Conservation (phyloP, 2,329 filamentous ascomycete genomes). For the Trichoderma sp. region DNA sequence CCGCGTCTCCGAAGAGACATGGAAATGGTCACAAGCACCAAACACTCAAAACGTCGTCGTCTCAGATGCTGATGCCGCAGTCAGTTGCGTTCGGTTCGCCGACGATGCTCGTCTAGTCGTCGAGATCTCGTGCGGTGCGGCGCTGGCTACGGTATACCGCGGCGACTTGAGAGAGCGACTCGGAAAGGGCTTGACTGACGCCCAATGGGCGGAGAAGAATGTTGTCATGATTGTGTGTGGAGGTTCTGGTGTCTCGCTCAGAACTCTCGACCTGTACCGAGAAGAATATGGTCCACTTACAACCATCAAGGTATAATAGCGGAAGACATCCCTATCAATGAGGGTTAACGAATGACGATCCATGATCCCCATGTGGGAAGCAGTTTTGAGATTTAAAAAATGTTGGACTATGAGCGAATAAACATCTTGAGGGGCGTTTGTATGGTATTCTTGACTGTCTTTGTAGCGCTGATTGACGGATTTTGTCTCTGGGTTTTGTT, state of each 20-base stretch:
- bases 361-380: neutral
- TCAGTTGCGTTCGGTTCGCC: conserved; percentile 73
- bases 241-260: conserved; percentile 65
- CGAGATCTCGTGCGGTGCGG: conserved; percentile 83
- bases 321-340: neutral
- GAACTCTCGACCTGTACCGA: conserved; percentile 61
- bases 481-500: fast-evolving
- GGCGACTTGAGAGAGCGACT: conserved; percentile 63
- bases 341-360: neutral
- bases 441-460: neutral
- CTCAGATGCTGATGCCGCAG: conserved; percentile 68
- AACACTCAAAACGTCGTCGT: conserved; percentile 41
- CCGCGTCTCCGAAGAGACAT: conserved; percentile 67
- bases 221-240: conserved; percentile 87
- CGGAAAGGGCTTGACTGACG: conserved; percentile 52
- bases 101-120: conserved; percentile 82
- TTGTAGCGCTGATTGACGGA: neutral
- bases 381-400: neutral
- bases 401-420: neutral
- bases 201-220: conserved; percentile 65
- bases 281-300: conserved; percentile 43
- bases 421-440: neutral
- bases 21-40: conserved; percentile 59
- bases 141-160: conserved; percentile 68
- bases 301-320: conserved; percentile 33